These are phyloP conservation scores for Bryum argenteum DNA, from an alignment of 225 moss, liverwort and hornwort genomes.

Conservation along the genomic window DNA sequence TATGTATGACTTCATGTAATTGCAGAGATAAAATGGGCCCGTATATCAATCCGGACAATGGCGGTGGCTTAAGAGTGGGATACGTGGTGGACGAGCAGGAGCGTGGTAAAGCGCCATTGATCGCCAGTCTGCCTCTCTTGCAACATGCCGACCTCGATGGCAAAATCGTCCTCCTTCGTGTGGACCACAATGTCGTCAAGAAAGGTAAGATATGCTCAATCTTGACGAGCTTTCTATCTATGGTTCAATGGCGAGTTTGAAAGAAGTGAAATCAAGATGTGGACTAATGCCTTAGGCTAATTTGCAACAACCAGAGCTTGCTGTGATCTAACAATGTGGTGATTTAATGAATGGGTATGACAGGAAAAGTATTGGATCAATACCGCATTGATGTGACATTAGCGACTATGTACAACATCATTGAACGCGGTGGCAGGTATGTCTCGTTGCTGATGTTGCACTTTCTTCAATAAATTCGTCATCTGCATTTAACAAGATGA, in stretches of 20 bases:
- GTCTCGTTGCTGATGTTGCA: not conserved
- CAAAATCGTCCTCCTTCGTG: constrained; percentile 76
- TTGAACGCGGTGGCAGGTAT: constrained; percentile 58
- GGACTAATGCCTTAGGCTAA: too few relatives aligned
- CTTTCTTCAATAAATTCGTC: too few relatives aligned
- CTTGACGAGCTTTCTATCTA: not conserved
- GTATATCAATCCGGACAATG: constrained; percentile 43
- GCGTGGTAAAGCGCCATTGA: constrained; percentile 42
- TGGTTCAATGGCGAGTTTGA: not conserved
- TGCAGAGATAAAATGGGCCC: constrained; percentile 46
- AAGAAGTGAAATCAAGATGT: too few relatives aligned
- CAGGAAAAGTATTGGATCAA: constrained; percentile 56
- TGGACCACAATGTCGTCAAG: constrained; percentile 82
- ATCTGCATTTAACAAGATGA: too few relatives aligned
- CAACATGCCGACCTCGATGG: constrained; percentile 74
- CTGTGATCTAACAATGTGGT: constrained; percentile 7
- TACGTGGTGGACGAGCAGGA: constrained; percentile 66
- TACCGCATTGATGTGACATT: constrained; percentile 56
- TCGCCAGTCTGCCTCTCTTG: constrained; percentile 59
- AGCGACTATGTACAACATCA: constrained; percentile 62
- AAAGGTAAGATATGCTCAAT: constrained; percentile 28
- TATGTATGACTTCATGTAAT: not conserved
- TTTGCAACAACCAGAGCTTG: not conserved
- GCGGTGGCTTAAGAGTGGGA: constrained; percentile 58
- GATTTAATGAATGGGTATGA: not conserved